Evolutionary conservation across 106 monocot genomes (phyloP), one percentile per base, ranked within the genome.

Genomic region (Phalaenopsis equestris): DNA sequence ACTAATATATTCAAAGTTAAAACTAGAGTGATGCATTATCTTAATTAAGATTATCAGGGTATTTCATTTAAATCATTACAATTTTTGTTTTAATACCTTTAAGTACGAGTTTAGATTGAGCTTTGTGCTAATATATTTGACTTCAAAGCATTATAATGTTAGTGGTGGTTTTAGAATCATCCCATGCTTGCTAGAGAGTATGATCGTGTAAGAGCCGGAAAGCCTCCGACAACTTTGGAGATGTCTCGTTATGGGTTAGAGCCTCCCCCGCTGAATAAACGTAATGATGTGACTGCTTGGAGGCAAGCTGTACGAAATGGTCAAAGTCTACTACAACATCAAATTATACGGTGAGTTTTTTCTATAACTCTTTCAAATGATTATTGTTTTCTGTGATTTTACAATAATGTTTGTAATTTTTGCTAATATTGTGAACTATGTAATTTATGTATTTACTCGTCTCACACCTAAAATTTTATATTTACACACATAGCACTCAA

Each of bases 151-250:
- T 45, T 57, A 56, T 80, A 9, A 76, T 82, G 42, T 0, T 80
- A 4, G 43, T 79, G 58, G 6, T 78, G 70, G 58, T 84, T 42
- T 76, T 78, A 99, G 98, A 83, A 92, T 87, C 92, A 99, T 61
- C 98, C 98, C 84, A 93, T 99, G 87, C 91, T 99, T 82, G 90
- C 90, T 49, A 92, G 89, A 83, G 98, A 99, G 74, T 99, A 94
- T 79, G 92, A 99, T 56, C 90, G 98, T 73, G 92, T 99, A 11
- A 90, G 92, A 81, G 94, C 97, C 61, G 92, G 94, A 21, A 99
- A 85, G 77, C 98, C 98, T 81, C 98, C 94, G 61, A 88, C 82
- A 75, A 82, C 90, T 49, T 75, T 94, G 67, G 98, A 99, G 77
- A 93, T 91, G 89, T 94, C 94, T 1, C 87, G 94, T 2, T 99